Evolutionary conservation across 1,139 yeast species (phyloP).

Genomic region (Blastobotrys capitulatus): DNA sequence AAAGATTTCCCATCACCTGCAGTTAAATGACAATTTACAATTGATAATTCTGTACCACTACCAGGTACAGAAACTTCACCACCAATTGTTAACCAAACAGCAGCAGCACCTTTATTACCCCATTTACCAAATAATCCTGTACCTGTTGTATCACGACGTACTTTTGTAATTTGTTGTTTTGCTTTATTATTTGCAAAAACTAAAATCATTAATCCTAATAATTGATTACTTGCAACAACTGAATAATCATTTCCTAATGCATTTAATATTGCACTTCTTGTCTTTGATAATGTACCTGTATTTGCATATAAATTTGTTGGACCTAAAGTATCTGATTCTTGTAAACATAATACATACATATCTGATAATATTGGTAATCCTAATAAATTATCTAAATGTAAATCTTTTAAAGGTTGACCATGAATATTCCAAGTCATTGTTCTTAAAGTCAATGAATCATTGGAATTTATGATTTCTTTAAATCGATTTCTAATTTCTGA

Average conservation of each 20-base stretch:
- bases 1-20: constrained; percentile 61
- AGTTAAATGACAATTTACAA: constrained; percentile 61
- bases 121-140: constrained; percentile 52
- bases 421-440: constrained; percentile 45
- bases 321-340: constrained; percentile 47
- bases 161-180: constrained; percentile 35
- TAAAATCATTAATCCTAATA: constrained; percentile 46
- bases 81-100: constrained; percentile 33
- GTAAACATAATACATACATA: constrained; percentile 43
- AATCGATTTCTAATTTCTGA: neutral
- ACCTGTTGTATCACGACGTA: constrained; percentile 43
- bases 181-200: constrained; percentile 34
- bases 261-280: constrained; percentile 33
- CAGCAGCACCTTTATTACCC: constrained; percentile 57
- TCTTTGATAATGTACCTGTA: constrained; percentile 36
- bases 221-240: constrained; percentile 39
- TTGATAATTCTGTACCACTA: constrained; percentile 44
- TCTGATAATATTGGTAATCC: constrained; percentile 30
- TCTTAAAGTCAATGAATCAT: constrained; percentile 24
- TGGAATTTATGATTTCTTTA: constrained; percentile 15
- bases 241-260: constrained; percentile 23
- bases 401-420: constrained; percentile 35
- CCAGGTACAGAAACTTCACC: constrained; percentile 25
- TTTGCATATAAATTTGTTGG: constrained; percentile 43
- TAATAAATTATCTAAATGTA: constrained; percentile 20